phyloP scores from a whole-genome alignment of 2,329 filamentous ascomycete species.

The Teratosphaeria zuluensis region DNA sequence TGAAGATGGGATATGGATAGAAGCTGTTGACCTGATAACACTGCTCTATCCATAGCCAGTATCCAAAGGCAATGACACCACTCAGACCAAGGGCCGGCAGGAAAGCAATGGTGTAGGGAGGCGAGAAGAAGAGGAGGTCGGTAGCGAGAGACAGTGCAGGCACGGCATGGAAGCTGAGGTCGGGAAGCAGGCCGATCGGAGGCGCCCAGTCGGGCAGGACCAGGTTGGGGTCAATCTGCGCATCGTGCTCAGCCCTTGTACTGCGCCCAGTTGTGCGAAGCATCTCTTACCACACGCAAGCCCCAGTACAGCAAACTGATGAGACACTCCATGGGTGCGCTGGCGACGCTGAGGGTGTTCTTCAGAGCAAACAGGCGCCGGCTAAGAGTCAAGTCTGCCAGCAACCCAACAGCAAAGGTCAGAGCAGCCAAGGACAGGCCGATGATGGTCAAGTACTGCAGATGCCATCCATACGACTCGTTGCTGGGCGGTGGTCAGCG shows the following conservation, averaged over 20 bases:
- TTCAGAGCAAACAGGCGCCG: conserved; percentile 53
- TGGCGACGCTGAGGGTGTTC: conserved; percentile 56
- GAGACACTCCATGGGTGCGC: conserved; percentile 60
- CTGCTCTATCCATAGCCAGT: conserved; percentile 70
- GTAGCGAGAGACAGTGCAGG: conserved; percentile 55
- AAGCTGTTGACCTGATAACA: conserved; percentile 60
- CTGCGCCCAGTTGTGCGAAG: neutral
- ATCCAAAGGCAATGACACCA: conserved; percentile 51
- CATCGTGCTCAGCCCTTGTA: neutral
- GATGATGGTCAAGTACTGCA: conserved; percentile 66
- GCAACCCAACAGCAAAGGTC: conserved; percentile 52
- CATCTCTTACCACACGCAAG: conserved; percentile 42
- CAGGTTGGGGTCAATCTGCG: conserved; percentile 40
- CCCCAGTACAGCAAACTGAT: conserved; percentile 68
- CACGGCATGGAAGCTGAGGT: conserved; percentile 57
- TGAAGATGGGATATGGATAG: conserved; percentile 83
- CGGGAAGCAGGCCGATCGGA: conserved; percentile 39
- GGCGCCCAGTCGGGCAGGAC: conserved; percentile 39
- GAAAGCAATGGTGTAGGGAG: conserved; percentile 59
- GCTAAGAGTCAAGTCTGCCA: conserved; percentile 55
- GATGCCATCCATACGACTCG: conserved; percentile 56
- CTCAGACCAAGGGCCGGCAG: conserved; percentile 52
- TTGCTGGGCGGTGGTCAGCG: conserved; percentile 32
- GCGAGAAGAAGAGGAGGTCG: conserved; percentile 60
- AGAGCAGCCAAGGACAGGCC: conserved; percentile 52